Conservation (phyloP, 768 basidiomycete species). For the Lanmaoa pseudosensibilis region DNA sequence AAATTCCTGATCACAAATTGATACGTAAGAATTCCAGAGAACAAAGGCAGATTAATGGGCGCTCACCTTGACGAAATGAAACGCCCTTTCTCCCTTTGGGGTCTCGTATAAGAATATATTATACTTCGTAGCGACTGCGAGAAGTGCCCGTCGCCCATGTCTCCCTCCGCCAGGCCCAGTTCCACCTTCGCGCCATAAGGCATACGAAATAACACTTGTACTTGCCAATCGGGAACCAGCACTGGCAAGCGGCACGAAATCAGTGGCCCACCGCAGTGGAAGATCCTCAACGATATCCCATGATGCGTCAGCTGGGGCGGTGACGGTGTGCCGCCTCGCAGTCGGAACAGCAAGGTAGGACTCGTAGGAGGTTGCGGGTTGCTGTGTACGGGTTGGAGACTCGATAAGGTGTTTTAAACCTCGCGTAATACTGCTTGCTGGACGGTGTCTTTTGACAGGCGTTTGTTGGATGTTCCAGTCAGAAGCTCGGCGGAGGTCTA, state of each 20-base stretch:
- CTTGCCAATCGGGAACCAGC: conserved; percentile 62
- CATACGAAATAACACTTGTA: conserved; percentile 61
- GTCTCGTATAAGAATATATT: conserved; percentile 79
- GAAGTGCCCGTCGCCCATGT: conserved; percentile 49
- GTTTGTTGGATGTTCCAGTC: conserved; percentile 53
- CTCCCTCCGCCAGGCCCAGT: conserved; percentile 43
- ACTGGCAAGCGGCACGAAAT: conserved; percentile 76
- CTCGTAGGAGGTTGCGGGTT: conserved; percentile 26
- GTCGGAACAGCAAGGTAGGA: conserved; percentile 33
- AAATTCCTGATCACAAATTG: conserved; percentile 59
- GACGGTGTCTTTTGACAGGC: conserved; percentile 46
- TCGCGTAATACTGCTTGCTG: conserved; percentile 58
- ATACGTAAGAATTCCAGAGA: conserved; percentile 1
- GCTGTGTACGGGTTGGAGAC: conserved; percentile 33
- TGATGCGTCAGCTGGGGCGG: conserved; percentile 46
- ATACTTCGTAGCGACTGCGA: conserved; percentile 75
- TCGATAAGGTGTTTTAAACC: conserved; percentile 61
- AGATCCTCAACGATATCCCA: conserved; percentile 78
- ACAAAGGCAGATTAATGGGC: background rate
- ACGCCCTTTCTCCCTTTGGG: conserved; percentile 78
- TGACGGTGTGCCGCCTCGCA: conserved; percentile 22
- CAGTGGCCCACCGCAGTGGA: conserved; percentile 83
- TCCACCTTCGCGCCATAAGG: conserved; percentile 63
- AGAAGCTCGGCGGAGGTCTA: conserved; percentile 55
- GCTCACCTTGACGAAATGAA: conserved; percentile 71